Conservation (phyloP, 2,329 filamentous ascomycete genomes). For the Ophiostoma angusticollis region DNA sequence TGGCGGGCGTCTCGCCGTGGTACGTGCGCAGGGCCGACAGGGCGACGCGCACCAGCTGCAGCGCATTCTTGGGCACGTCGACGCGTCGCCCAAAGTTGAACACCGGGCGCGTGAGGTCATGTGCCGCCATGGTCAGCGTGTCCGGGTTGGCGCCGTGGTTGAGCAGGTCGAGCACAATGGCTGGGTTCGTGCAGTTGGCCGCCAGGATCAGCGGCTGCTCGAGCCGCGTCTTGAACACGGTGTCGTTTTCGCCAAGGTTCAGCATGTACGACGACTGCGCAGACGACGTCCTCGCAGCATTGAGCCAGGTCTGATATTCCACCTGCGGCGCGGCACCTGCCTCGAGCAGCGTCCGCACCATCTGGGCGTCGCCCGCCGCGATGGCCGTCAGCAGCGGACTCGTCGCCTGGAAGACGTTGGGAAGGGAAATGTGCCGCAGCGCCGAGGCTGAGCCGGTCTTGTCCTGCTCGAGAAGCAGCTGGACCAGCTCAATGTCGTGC, state of each 20-base stretch:
- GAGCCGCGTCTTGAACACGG: constrained; percentile 31
- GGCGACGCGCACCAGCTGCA: constrained; percentile 47
- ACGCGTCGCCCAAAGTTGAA: constrained; percentile 18
- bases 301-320: constrained; percentile 52
- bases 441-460: constrained; percentile 47
- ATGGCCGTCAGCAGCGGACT: constrained; percentile 44
- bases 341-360: constrained; percentile 49
- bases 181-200: constrained; percentile 31
- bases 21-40: constrained; percentile 37
- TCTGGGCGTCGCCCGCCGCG: constrained; percentile 33
- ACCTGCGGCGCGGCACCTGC: constrained; percentile 47
- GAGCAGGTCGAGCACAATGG: constrained; percentile 45
- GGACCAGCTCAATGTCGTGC: constrained; percentile 34
- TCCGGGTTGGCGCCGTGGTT: constrained; percentile 54
- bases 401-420: constrained; percentile 17
- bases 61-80: constrained; percentile 19
- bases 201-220: constrained; percentile 59
- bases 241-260: constrained; percentile 34
- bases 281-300: constrained; percentile 37
- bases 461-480: constrained; percentile 42
- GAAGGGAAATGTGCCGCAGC: constrained; percentile 50
- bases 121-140: constrained; percentile 32
- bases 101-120: constrained; percentile 22
- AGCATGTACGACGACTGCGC: constrained; percentile 31
- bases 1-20: constrained; percentile 21